A percentile compares a stretch with the other conserved stretches of the same genome.
Evolutionary conservation across 202 grass and related monocot genomes (phyloP).

Genomic region (Elaeis oleifera): DNA sequence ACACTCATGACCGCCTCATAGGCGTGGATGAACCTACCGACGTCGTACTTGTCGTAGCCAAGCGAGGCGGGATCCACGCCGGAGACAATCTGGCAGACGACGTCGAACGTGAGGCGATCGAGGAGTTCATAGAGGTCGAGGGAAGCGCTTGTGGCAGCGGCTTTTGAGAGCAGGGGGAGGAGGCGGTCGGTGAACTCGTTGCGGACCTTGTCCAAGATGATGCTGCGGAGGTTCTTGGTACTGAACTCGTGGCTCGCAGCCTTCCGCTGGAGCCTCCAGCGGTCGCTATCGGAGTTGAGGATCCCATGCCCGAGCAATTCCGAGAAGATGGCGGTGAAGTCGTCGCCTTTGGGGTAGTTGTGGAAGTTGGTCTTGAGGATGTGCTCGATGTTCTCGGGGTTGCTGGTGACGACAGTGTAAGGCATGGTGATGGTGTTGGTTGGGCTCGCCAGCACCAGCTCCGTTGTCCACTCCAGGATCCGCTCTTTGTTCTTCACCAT

Average conservation of each 20-base stretch:
- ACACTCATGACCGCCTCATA: not conserved
- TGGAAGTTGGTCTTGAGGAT: slow-evolving; percentile 1
- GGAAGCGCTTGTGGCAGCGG: not conserved
- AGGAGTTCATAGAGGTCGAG: slow-evolving; percentile 1
- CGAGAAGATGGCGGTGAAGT: not conserved
- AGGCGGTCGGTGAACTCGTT: not conserved
- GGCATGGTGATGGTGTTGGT: too few relatives aligned
- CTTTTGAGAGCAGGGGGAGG: not conserved
- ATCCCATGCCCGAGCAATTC: not conserved
- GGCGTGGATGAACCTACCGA: not conserved
- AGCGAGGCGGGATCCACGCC: not conserved
- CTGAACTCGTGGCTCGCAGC: not conserved
- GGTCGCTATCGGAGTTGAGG: slow-evolving; percentile 3
- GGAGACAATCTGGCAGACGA: not conserved
- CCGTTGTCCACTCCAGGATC: not conserved
- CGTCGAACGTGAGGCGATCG: not conserved
- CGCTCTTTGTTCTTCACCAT: not conserved
- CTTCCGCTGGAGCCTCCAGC: not conserved
- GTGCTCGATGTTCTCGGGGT: slow-evolving; percentile 1
- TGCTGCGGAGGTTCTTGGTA: not conserved
- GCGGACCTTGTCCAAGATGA: not conserved
- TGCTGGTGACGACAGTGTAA: not conserved
- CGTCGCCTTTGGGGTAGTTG: not conserved
- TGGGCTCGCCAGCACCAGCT: not conserved
- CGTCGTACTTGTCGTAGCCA: not conserved